Evolutionary conservation across 768 basidiomycete species (phyloP), one percentile per base, ranked within the genome.

Genomic region (Boletellus sp.): DNA sequence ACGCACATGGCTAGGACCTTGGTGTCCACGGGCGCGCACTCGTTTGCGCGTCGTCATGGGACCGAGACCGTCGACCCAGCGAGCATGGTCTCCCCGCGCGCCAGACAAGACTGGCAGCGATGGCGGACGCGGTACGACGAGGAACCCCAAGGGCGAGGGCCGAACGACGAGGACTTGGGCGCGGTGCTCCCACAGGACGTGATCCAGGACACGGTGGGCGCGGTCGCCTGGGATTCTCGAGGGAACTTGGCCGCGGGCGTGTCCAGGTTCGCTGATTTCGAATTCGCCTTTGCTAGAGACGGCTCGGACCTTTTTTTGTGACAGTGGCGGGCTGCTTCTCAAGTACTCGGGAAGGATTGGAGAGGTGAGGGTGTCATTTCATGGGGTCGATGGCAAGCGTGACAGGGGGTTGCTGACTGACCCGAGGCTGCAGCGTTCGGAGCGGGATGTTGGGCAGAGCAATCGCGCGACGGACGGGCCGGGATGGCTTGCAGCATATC

Each of bases 181-280:
- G 28, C 41, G 13, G 24, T 12, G 9, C 50, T 50, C 19, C 49
- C 51, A 65, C 57, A 56, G 60, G 51, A 70, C 69, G 52, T 35
- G 47, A 72, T 81, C 47, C 85, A 90, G 60, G 90, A 92, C 62
- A 92, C 90, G 0, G 90, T 92, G 6, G 90, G 90, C 15, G 88
- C 87, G n/a, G 74, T 89, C 32, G 81, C 73, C 13, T 80, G 77
- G 66, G 74, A 77, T 54, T 57, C 60, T 1, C 51, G 58, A 24
- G 75, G 70, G 4, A 71, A 74, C 15, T 58, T 83, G 46, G 81
- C 84, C 12, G 81, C 85, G n/a, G 87, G 87, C 2, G 87, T 89
- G 15, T 90, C 87, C 26, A 88, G 85, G 85, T 80, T 28, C 43
- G 63, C 33, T 22, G 16, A 19, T 33, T 24, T 6, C 13, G 20